Base-by-base conservation (phyloP, 768 basidiomycete species). In the Phlebiopsis flavidoalba region DNA sequence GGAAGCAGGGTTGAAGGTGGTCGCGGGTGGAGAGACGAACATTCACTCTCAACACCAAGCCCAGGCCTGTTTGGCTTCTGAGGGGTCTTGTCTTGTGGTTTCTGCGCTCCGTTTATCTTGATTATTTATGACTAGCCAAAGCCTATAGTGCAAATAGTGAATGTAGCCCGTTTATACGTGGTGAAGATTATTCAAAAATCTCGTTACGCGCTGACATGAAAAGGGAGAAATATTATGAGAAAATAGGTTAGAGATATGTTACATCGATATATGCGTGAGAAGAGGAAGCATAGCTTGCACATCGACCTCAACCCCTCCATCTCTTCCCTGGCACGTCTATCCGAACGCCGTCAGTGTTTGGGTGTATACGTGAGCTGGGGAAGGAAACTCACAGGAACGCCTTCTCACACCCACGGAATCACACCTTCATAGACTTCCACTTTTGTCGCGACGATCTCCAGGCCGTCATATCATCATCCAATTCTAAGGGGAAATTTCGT, bases 381-480 rank as follows among this genome's bases (percentile, higher is more conserved):
- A 43, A 43, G 3, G 17, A 36, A 22, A 77, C 85, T 53, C 65
- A 88, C 88, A 77, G 72, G 66, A 79, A 92, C 2, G 88, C 87
- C 45, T 79, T 78, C 22, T 83, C 79, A 66, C 86, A 86, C n/a
- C 79, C 79, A 14, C 79, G 75, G 52, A 82, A 78, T n/a, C n/a
- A n/a, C 19, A 80, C 75, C 36, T 72, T 74, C 1, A 74, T 56
- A 21, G 75, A 79, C 69, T 84, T 89, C 82, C 86, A 91, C 59
- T 79, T 79, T 69, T 90, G 86, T 61, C 76, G 73, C 62, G 73
- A 73, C 15, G 81, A 84, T 0, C 73, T 75, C 0, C 73, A 72
- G 0, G 82, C 77, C 1, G 91, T 70, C 75, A 92, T 75, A 54
- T 84, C 83, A 14, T 79, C 71, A 64, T 93, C 92, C 52, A 93